Conservation (phyloP, 768 basidiomycete genomes). For the Pleurotus platypus region DNA sequence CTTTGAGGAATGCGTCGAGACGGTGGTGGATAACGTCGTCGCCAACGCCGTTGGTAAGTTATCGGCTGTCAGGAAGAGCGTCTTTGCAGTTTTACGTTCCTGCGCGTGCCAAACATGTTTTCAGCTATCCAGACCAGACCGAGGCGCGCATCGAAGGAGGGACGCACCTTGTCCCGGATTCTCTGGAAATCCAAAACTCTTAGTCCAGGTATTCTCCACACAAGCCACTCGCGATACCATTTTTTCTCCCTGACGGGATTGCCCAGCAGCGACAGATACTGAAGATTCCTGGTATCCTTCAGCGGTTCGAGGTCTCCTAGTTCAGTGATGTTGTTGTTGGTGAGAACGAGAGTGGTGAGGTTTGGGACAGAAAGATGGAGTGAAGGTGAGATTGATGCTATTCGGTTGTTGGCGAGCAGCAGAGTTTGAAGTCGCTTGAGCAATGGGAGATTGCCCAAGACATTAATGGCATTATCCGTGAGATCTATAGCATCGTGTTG, state of each 20-base stretch:
- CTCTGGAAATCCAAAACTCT: slow-evolving; percentile 95
- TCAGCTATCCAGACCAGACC: slow-evolving; percentile 14
- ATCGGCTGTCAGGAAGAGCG: slow-evolving; percentile 79
- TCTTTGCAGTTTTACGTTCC: slow-evolving; percentile 76
- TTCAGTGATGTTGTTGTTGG: slow-evolving; percentile 77
- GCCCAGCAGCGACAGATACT: slow-evolving; percentile 73
- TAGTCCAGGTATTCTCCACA: slow-evolving; percentile 80
- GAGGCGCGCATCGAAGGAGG: slow-evolving; percentile 25
- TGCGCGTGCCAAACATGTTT: slow-evolving; percentile 25
- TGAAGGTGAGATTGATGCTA: slow-evolving; percentile 78
- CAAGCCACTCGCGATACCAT: slow-evolving; percentile 96
- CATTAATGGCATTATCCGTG: slow-evolving; percentile 84
- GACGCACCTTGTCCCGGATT: slow-evolving; percentile 88
- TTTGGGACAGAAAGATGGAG: slow-evolving; percentile 83
- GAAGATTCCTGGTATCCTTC: slow-evolving; percentile 69
- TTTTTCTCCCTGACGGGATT: slow-evolving; percentile 88
- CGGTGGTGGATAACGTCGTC: slow-evolving; percentile 69
- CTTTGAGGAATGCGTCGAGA: slow-evolving; percentile 67
- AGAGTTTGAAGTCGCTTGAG: slow-evolving; percentile 82
- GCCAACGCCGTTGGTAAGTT: slow-evolving; percentile 77
- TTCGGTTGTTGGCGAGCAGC: slow-evolving; percentile 86
- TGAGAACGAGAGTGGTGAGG: slow-evolving; percentile 77
- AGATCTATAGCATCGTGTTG: slow-evolving; percentile 93
- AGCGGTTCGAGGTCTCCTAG: slow-evolving; percentile 84
- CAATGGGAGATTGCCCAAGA: slow-evolving; percentile 82